phyloP scores from a whole-genome alignment of 2,329 filamentous ascomycete genomes.

The Alternaria sp. region DNA sequence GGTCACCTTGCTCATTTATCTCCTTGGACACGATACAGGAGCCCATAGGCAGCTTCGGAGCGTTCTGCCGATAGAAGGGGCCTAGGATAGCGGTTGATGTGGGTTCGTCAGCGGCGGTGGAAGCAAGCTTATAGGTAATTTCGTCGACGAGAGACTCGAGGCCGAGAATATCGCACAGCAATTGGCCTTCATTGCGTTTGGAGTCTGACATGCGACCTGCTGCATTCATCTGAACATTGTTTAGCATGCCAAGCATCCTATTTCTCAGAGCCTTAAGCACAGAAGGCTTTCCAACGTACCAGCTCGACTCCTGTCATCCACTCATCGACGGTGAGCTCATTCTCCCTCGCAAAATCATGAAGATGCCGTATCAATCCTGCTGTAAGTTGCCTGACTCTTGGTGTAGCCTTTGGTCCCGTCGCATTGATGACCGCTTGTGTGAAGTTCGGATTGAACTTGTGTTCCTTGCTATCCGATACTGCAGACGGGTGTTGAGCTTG shows the following conservation, averaged over 20 bases:
- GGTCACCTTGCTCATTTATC: conserved; percentile 57
- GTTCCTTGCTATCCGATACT: conserved; percentile 26
- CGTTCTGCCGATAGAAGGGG: conserved; percentile 81
- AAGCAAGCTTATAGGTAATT: conserved; percentile 74
- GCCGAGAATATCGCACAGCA: conserved; percentile 67
- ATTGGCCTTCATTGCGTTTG: conserved; percentile 70
- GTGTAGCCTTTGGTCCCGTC: conserved; percentile 74
- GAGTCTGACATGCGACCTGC: conserved; percentile 70
- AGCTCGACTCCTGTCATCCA: conserved; percentile 79
- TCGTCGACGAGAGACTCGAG: conserved; percentile 75
- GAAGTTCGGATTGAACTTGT: conserved; percentile 76
- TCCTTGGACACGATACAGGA: conserved; percentile 68
- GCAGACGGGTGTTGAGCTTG: conserved; percentile 14
- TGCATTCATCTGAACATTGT: conserved; percentile 61
- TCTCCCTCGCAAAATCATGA: conserved; percentile 80
- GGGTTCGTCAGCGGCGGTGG: conserved; percentile 59
- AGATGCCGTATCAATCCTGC: conserved; percentile 73
- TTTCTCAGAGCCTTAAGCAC: background rate
- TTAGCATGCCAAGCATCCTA: conserved; percentile 1
- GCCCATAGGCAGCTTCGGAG: conserved; percentile 75
- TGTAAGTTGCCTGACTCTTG: conserved; percentile 71
- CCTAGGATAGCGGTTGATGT: conserved; percentile 84
- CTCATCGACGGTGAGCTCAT: conserved; percentile 80
- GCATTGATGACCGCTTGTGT: conserved; percentile 76
- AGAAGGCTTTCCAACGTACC: conserved; percentile 50